Conservation (phyloP, 192 early-diverging fungal genomes). For the Gamsiella multidivaricata region DNA sequence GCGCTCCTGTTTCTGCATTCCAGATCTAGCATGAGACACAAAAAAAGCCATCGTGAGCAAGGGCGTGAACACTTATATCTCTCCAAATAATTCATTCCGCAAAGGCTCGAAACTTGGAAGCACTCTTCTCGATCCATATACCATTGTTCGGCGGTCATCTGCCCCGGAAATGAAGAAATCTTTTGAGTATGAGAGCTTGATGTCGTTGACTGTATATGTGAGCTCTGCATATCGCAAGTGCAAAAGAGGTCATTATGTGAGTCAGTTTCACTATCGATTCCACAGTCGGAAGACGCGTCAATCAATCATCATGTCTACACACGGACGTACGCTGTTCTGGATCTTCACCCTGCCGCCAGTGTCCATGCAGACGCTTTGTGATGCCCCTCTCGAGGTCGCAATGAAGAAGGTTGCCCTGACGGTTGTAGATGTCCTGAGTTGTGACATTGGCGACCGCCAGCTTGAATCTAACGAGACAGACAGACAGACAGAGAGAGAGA, state of each 20-base stretch:
- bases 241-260: neutral
- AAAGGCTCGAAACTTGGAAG: too few relatives aligned
- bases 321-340: neutral
- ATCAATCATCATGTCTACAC: neutral
- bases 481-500: too few relatives aligned
- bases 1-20: slow-evolving; percentile 27
- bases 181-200: slow-evolving; percentile 33
- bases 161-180: slow-evolving; percentile 34
- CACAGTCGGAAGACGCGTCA: too few relatives aligned
- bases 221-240: neutral
- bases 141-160: slow-evolving; percentile 32
- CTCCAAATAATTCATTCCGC: too few relatives aligned
- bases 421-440: slow-evolving; percentile 41
- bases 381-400: slow-evolving; percentile 19
- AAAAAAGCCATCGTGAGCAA: neutral
- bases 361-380: slow-evolving; percentile 22
- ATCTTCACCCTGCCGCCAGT: neutral
- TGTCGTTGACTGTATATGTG: slow-evolving; percentile 34
- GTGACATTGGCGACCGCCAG: slow-evolving; percentile 35
- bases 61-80: too few relatives aligned
- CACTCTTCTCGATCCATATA: neutral
- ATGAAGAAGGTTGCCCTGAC: slow-evolving; percentile 33
- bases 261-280: too few relatives aligned
- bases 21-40: slow-evolving; percentile 16
- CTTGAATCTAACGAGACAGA: slow-evolving; percentile 10